phyloP scores from a whole-genome alignment of 306 rosid genomes.

The Lotus japonicus region DNA sequence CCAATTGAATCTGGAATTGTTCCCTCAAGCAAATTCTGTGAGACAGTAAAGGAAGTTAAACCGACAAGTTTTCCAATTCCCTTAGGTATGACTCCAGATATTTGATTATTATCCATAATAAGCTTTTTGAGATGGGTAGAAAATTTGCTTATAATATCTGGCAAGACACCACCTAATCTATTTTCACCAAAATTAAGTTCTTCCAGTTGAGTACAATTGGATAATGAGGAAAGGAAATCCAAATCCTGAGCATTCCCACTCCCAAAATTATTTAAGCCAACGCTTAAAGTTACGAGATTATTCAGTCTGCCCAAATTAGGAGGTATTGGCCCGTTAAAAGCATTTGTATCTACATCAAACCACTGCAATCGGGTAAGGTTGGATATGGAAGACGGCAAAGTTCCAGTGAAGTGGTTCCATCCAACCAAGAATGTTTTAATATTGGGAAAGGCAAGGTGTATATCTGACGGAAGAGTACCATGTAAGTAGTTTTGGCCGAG shows the following conservation, averaged over 20 bases:
- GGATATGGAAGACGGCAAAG: slow-evolving; percentile 6
- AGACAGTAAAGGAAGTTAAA: not conserved
- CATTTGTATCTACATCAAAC: not conserved
- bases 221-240: slow-evolving; percentile 22
- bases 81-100: slow-evolving; percentile 23
- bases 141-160: not conserved
- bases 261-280: not conserved
- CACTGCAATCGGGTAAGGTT: not conserved
- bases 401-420: not conserved
- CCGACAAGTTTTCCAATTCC: slow-evolving; percentile 17
- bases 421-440: rapidly evolving
- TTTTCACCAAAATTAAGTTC: rapidly evolving
- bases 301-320: not conserved
- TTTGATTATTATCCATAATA: not conserved
- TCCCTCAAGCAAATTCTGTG: not conserved
- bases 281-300: not conserved
- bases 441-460: slow-evolving; percentile 14
- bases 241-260: slow-evolving; percentile 3
- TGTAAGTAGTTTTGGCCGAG: not conserved
- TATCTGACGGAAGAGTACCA: slow-evolving; percentile 14
- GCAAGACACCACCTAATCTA: slow-evolving; percentile 16
- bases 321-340: slow-evolving; percentile 17
- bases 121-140: not conserved
- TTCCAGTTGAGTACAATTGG: slow-evolving; percentile 15
- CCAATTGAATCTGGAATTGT: slow-evolving; percentile 25